A percentile compares a stretch with the other conserved stretches of the same genome.
Evolutionary conservation across 2,329 filamentous ascomycete genomes (phyloP).

Genomic region (Alternaria postmessia): DNA sequence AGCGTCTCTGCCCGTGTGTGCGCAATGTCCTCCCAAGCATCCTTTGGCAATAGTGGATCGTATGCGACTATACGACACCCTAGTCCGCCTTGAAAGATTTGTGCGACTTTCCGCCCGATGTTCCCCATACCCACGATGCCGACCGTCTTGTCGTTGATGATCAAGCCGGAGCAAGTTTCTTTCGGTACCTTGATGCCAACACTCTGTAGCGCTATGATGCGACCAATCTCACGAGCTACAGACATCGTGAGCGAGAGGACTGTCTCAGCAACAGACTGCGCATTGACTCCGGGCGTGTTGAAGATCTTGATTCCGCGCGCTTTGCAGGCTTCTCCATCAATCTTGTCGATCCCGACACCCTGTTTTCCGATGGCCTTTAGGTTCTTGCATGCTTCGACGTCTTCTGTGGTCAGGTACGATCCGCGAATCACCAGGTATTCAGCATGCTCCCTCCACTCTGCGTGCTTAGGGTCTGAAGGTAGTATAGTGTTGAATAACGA

Average conservation of each 20-base stretch:
- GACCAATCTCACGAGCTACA: constrained; percentile 35
- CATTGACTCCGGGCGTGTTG: constrained; percentile 59
- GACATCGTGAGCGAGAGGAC: constrained; percentile 49
- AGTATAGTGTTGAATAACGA: constrained; percentile 53
- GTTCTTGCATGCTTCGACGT: constrained; percentile 48
- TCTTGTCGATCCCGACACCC: constrained; percentile 58
- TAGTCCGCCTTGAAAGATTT: constrained; percentile 43
- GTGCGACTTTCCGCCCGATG: constrained; percentile 28
- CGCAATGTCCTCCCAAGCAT: constrained; percentile 47
- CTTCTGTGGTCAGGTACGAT: constrained; percentile 50
- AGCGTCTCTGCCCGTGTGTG: constrained; percentile 29
- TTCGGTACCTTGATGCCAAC: constrained; percentile 49
- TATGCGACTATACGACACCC: constrained; percentile 53
- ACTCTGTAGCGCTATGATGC: constrained; percentile 40
- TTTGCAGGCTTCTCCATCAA: constrained; percentile 52
- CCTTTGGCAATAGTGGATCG: constrained; percentile 52
- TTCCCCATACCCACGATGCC: constrained; percentile 60
- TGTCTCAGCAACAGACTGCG: constrained; percentile 54
- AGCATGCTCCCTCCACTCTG: constrained; percentile 54
- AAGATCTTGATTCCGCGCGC: constrained; percentile 54
- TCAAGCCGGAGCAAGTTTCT: constrained; percentile 54
- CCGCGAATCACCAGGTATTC: constrained; percentile 52
- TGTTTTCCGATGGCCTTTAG: constrained; percentile 58
- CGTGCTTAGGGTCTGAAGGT: constrained; percentile 44
- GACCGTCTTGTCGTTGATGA: constrained; percentile 54